Conservation (phyloP, 495 filamentous ascomycete species). For the Hypomontagnella monticulosa region DNA sequence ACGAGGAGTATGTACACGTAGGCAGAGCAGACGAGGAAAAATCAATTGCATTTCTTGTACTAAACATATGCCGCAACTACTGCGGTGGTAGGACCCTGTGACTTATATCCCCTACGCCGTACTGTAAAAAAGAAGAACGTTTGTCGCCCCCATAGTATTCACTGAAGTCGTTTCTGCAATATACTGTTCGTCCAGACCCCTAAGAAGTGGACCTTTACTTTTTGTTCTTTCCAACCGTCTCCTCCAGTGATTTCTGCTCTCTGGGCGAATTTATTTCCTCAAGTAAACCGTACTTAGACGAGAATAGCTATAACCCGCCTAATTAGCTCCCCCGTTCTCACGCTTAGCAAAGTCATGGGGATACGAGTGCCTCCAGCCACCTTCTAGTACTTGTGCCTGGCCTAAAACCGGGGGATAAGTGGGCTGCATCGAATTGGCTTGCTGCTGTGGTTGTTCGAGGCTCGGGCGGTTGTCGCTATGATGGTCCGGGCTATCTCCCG, state of each 20-base stretch:
- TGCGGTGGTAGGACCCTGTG: slow-evolving; percentile 4
- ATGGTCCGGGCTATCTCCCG: too few relatives aligned
- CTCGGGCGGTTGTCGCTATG: too few relatives aligned
- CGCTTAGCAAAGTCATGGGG: background rate
- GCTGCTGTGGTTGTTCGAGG: too few relatives aligned
- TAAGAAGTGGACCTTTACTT: background rate
- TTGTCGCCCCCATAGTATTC: slow-evolving; percentile 30
- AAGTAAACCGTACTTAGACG: too few relatives aligned
- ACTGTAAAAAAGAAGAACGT: slow-evolving; percentile 30
- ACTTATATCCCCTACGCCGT: slow-evolving; percentile 40
- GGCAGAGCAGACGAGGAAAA: background rate
- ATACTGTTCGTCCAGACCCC: slow-evolving; percentile 11
- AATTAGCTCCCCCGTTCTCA: background rate
- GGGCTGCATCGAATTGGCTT: too few relatives aligned
- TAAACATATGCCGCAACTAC: slow-evolving; percentile 6
- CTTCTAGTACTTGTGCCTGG: too few relatives aligned
- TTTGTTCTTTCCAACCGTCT: background rate
- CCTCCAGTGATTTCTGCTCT: background rate
- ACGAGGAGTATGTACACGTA: background rate
- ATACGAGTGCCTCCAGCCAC: background rate
- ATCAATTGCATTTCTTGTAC: slow-evolving; percentile 34
- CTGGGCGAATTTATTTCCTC: too few relatives aligned
- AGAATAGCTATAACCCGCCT: too few relatives aligned
- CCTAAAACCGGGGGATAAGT: too few relatives aligned
- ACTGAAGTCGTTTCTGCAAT: slow-evolving; percentile 30